Conservation (phyloP, 2,329 filamentous ascomycete species). For the Fonsecaea monophora region DNA sequence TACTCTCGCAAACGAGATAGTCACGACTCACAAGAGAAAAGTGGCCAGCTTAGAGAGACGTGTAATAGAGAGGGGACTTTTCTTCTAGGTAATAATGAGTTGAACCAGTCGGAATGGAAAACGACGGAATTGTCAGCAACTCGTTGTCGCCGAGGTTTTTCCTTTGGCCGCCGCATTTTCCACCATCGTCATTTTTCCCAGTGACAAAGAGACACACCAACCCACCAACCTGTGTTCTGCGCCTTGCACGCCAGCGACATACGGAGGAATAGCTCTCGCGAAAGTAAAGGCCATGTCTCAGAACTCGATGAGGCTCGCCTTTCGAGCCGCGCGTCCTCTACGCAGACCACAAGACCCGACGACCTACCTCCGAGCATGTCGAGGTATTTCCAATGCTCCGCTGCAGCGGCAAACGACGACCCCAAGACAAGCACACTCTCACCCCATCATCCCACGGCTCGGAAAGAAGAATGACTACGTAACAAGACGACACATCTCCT, state of each 20-base stretch:
- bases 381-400: slow-evolving; percentile 23
- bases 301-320: slow-evolving; percentile 38
- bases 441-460: background rate
- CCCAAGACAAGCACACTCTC: background rate
- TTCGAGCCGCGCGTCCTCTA: slow-evolving; percentile 41
- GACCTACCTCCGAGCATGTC: slow-evolving; percentile 36
- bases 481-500: slow-evolving; percentile 44
- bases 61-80: too few relatives aligned
- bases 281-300: slow-evolving; percentile 26
- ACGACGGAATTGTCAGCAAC: slow-evolving; percentile 28
- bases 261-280: background rate
- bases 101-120: background rate
- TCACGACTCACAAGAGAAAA: too few relatives aligned
- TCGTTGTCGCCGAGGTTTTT: slow-evolving; percentile 12
- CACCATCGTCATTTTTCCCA: slow-evolving; percentile 9
- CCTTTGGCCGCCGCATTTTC: slow-evolving; percentile 5
- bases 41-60: too few relatives aligned
- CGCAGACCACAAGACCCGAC: slow-evolving; percentile 29
- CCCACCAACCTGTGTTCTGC: background rate
- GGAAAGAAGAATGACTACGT: background rate
- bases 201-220: background rate
- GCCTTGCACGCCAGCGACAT: background rate
- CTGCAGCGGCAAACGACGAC: slow-evolving; percentile 1
- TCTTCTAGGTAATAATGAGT: too few relatives aligned
- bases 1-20: too few relatives aligned